These are phyloP conservation scores for Amylostereum chailletii DNA, from an alignment of 1,284 basidiomycete genomes.

Conservation along the genomic window DNA sequence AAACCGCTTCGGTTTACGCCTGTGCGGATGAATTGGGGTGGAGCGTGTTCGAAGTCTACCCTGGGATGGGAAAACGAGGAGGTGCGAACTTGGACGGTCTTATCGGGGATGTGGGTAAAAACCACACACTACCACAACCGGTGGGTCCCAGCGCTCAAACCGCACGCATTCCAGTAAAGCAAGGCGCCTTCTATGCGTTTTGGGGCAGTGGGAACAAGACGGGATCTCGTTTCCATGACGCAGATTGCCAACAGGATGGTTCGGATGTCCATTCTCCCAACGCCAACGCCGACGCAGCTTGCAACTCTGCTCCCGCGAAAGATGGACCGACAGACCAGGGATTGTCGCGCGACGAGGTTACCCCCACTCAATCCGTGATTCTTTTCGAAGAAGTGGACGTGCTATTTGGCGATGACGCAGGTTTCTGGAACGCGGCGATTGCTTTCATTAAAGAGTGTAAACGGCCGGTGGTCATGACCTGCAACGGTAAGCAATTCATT, in stretches of 20 bases:
- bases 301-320: too few relatives aligned
- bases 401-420: constrained; percentile 81
- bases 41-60: constrained; percentile 96
- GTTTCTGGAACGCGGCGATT: constrained; percentile 86
- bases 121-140: constrained; percentile 47
- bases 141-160: too few relatives aligned
- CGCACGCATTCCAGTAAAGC: too few relatives aligned
- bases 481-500: constrained; percentile 60
- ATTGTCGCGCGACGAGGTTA: background rate
- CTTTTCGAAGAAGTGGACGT: constrained; percentile 97
- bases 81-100: constrained; percentile 73
- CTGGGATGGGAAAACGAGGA: constrained; percentile 86
- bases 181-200: too few relatives aligned
- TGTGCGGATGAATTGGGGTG: constrained; percentile 90
- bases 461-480: constrained; percentile 85
- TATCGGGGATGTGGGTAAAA: constrained; percentile 90
- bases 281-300: too few relatives aligned
- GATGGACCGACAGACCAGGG: too few relatives aligned
- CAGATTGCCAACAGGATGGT: too few relatives aligned
- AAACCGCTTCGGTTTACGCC: constrained; percentile 89
- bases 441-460: constrained; percentile 75
- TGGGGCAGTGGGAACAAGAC: too few relatives aligned
- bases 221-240: too few relatives aligned
- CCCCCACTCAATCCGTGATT: constrained; percentile 68
- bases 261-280: too few relatives aligned